These are phyloP conservation scores for Hymenoscyphus infarciens DNA, from an alignment of 2,329 filamentous ascomycete genomes.

Conservation along the genomic window DNA sequence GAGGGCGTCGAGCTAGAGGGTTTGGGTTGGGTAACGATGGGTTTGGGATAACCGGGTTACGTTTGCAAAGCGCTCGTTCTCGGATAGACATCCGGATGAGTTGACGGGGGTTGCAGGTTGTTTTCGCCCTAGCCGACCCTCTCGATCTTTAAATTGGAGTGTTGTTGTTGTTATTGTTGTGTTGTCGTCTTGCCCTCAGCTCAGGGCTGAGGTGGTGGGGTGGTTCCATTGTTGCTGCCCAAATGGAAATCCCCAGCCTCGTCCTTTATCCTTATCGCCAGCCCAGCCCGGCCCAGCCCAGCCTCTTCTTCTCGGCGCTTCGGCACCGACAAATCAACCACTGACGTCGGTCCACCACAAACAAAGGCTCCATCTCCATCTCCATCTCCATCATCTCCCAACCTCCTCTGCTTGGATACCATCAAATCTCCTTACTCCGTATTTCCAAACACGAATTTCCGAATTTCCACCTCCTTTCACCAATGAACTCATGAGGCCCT, in stretches of 20 bases:
- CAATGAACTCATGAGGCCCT: not conserved
- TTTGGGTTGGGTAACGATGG: not conserved
- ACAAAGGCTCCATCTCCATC: conserved; percentile 6
- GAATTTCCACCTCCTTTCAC: not conserved
- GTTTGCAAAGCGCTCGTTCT: not conserved
- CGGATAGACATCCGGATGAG: not conserved
- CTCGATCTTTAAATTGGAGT: not conserved
- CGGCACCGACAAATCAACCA: not conserved
- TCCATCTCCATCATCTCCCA: too few species aligned
- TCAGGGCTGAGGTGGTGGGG: too few species aligned
- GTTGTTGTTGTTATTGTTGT: not conserved
- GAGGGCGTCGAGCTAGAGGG: not conserved
- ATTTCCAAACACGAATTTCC: conserved; percentile 7
- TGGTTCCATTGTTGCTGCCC: not conserved
- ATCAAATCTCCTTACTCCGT: not conserved
- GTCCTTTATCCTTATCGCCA: conserved; percentile 1
- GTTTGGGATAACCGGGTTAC: not conserved
- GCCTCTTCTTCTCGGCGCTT: not conserved
- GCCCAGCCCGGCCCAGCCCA: too few species aligned
- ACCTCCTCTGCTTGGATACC: not conserved
- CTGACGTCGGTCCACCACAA: not conserved
- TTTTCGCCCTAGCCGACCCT: not conserved
- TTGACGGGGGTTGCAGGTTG: not conserved
- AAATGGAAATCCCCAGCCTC: not conserved
- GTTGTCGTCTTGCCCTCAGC: too few species aligned